Evolutionary conservation across 2,329 filamentous ascomycete genomes (phyloP).

Genomic region (Monilinia fructicola): DNA sequence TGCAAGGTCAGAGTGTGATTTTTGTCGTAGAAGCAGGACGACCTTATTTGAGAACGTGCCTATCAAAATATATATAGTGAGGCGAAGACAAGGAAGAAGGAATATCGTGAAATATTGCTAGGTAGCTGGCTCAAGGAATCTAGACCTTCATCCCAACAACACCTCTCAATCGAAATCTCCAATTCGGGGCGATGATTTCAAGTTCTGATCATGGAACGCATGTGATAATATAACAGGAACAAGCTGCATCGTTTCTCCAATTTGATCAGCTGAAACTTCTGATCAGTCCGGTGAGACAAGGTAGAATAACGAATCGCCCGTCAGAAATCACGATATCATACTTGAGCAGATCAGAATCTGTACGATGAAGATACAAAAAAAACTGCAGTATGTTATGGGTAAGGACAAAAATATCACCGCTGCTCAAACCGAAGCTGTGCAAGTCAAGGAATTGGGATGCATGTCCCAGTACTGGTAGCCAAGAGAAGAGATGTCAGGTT

Average conservation of each 20-base stretch:
- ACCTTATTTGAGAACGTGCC: neutral
- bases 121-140: neutral
- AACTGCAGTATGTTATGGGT: neutral
- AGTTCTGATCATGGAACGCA: too few relatives aligned
- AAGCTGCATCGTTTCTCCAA: neutral
- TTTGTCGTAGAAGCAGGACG: neutral
- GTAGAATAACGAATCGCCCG: neutral
- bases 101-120: neutral
- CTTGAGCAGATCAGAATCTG: neutral
- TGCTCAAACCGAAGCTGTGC: neutral
- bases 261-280: neutral
- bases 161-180: too few relatives aligned
- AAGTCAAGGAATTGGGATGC: neutral
- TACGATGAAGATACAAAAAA: neutral
- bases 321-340: neutral
- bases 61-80: neutral
- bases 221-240: too few relatives aligned
- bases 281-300: neutral
- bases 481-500: neutral
- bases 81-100: too few relatives aligned
- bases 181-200: too few relatives aligned
- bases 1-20: neutral
- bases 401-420: neutral
- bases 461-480: neutral
- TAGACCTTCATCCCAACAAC: neutral